Percentiles rank a stretch among this genome's conserved stretches.
Evolutionary conservation across 2,329 filamentous ascomycete genomes (phyloP).

Genomic region (Penicillium sp.): DNA sequence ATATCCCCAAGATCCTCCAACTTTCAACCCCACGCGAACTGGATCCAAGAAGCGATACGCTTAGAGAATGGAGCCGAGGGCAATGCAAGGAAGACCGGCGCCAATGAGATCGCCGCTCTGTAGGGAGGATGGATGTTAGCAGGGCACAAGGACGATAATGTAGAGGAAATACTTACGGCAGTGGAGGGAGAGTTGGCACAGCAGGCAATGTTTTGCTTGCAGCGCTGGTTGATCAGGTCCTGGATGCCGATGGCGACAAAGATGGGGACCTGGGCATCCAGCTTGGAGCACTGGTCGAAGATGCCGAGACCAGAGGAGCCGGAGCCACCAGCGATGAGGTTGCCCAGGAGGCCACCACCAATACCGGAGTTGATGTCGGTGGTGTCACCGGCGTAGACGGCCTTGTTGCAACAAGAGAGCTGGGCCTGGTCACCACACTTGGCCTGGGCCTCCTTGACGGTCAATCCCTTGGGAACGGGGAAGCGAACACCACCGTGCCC

Average conservation of each 20-base stretch:
- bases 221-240: conserved; percentile 35
- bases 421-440: conserved; percentile 41
- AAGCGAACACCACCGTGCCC: conserved; percentile 5
- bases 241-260: conserved; percentile 23
- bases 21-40: conserved; percentile 1
- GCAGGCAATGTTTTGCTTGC: conserved; percentile 43
- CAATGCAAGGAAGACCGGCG: conserved; percentile 31
- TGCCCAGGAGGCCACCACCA: conserved; percentile 31
- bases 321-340: conserved; percentile 35
- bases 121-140: not conserved
- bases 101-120: conserved; percentile 33
- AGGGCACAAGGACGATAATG: fast-evolving
- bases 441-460: conserved; percentile 36
- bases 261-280: conserved; percentile 27
- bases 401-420: conserved; percentile 43
- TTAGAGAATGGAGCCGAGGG: conserved; percentile 41
- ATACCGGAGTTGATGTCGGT: conserved; percentile 30
- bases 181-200: conserved; percentile 32
- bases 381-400: conserved; percentile 34
- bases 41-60: conserved; percentile 7
- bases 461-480: conserved; percentile 28
- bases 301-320: conserved; percentile 34
- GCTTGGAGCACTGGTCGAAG: conserved; percentile 44
- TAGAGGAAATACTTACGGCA: conserved; percentile 22
- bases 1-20: conserved; percentile 12